Evolutionary conservation across 805 yeast genomes (phyloP).

Genomic region (Yarrowia phangngaensis): DNA sequence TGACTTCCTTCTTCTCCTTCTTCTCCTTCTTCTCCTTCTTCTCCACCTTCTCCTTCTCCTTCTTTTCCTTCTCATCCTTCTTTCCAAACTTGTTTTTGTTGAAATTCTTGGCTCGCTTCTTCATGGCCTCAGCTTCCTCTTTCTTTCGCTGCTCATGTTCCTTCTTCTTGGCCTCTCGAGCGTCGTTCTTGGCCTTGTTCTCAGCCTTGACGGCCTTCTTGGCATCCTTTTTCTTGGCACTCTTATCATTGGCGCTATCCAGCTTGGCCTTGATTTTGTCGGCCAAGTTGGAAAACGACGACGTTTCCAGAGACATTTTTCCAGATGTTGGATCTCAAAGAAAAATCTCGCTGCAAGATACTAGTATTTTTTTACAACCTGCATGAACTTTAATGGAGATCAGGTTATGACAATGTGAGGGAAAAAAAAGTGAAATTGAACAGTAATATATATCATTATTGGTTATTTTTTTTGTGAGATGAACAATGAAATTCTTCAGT

Average conservation of each 20-base stretch:
- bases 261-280: constrained; percentile 27
- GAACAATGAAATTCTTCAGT: too few relatives aligned
- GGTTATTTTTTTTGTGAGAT: too few relatives aligned
- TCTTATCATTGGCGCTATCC: constrained; percentile 14
- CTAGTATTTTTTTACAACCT: not conserved
- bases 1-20: not conserved
- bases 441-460: too few relatives aligned
- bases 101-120: constrained; percentile 18
- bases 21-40: not conserved
- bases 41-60: not conserved
- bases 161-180: constrained; percentile 23
- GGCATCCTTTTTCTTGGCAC: constrained; percentile 13
- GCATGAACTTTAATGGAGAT: not conserved
- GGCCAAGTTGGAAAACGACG: constrained; percentile 26
- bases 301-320: constrained; percentile 18
- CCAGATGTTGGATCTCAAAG: not conserved
- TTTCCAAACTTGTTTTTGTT: constrained; percentile 23
- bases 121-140: constrained; percentile 25
- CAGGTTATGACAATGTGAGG: too few relatives aligned
- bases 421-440: too few relatives aligned
- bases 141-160: constrained; percentile 19
- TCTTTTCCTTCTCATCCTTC: constrained; percentile 4
- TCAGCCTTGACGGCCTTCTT: constrained; percentile 18
- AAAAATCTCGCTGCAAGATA: not conserved
- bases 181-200: constrained; percentile 19